Conservation (phyloP, 345 rosid genomes). For the Clarkia xantiana region DNA sequence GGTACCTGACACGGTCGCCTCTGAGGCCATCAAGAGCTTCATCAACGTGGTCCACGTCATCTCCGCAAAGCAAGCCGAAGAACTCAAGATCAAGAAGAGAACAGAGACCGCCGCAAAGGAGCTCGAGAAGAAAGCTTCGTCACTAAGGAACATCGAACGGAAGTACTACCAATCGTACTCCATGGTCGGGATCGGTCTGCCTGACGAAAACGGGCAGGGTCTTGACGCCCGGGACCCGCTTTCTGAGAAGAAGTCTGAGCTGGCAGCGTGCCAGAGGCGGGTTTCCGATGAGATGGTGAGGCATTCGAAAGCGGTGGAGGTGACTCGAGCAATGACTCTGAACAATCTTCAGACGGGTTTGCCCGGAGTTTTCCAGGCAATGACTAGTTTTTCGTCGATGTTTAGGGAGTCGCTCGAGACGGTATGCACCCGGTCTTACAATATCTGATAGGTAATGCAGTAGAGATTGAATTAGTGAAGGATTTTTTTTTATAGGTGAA, state of each 20-base stretch:
- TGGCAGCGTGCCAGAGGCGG: constrained; percentile 70
- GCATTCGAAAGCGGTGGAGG: constrained; percentile 81
- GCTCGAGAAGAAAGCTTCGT: constrained; percentile 85
- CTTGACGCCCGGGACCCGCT: constrained; percentile 90
- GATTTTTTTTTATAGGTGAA: too few species aligned
- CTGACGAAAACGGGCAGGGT: constrained; percentile 52
- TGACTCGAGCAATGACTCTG: constrained; percentile 80
- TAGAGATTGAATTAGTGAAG: too few species aligned
- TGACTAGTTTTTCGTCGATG: constrained; percentile 71
- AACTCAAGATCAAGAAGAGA: constrained; percentile 64
- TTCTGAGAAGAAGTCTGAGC: constrained; percentile 70
- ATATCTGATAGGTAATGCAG: constrained; percentile 37
- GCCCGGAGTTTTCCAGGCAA: constrained; percentile 87
- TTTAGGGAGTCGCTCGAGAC: constrained; percentile 50
- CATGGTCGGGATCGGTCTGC: constrained; percentile 70
- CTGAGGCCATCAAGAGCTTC: constrained; percentile 97
- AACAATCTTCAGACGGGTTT: constrained; percentile 83
- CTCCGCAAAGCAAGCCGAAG: constrained; percentile 61
- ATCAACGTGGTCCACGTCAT: constrained; percentile 72
- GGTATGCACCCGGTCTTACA: constrained; percentile 69
- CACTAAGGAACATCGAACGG: constrained; percentile 79
- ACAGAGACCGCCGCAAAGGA: constrained; percentile 69
- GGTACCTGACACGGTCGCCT: constrained; percentile 95
- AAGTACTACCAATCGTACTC: constrained; percentile 90
- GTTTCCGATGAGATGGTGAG: constrained; percentile 86